These are phyloP conservation scores for Penicillium dipodomyicola DNA, from an alignment of 495 filamentous ascomycete genomes.

Conservation along the genomic window DNA sequence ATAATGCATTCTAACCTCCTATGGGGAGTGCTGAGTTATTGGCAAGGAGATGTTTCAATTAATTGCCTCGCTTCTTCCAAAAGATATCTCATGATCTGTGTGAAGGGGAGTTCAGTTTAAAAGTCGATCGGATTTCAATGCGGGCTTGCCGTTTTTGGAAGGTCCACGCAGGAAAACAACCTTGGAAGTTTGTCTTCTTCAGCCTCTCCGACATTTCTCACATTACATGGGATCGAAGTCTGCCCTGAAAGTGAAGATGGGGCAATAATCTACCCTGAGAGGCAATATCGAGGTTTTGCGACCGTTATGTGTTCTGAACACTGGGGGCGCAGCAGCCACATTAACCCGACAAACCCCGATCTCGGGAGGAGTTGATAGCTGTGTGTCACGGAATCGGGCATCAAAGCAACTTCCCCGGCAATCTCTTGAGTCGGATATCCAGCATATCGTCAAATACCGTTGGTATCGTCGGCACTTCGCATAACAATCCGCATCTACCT, in stretches of 20 bases:
- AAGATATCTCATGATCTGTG: conserved; percentile 2
- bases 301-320: background rate
- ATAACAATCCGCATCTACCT: conserved; percentile 21
- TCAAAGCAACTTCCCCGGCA: background rate
- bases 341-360: no score
- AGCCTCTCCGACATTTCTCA: background rate
- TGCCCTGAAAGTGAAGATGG: no score
- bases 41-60: conserved; percentile 12
- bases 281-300: background rate
- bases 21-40: conserved; percentile 15
- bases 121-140: conserved; percentile 1
- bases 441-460: conserved; percentile 7
- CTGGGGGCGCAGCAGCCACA: no score
- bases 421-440: background rate
- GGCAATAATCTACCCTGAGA: background rate
- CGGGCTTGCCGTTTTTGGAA: conserved; percentile 19
- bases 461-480: conserved; percentile 12
- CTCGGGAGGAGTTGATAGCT: no score
- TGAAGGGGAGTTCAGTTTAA: background rate
- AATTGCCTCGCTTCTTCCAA: conserved; percentile 22
- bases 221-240: background rate
- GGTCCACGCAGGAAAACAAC: conserved; percentile 24
- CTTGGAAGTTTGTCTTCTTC: background rate
- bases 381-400: background rate
- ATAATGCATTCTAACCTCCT: conserved; percentile 22